A percentile compares a stretch with the other conserved stretches of the same genome.
Evolutionary conservation across 2,329 filamentous ascomycete species (phyloP).

Genomic region (Diaporthe longicolla): DNA sequence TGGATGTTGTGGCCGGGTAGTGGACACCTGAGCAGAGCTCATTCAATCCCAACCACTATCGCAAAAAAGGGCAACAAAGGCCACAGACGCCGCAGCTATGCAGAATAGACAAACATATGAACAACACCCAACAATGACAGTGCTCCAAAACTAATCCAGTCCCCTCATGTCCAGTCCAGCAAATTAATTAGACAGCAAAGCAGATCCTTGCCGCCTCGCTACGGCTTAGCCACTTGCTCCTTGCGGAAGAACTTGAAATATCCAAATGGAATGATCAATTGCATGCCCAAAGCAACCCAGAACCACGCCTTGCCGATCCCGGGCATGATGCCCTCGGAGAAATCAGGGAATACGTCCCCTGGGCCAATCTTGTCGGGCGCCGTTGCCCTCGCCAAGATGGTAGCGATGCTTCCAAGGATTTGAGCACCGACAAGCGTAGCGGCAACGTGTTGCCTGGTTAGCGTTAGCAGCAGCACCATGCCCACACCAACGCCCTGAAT

Average conservation of each 20-base stretch:
- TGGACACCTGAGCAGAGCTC: too few relatives aligned
- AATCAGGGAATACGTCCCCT: conserved; percentile 73
- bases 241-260: conserved; percentile 70
- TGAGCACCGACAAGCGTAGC: conserved; percentile 74
- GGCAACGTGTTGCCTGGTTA: conserved; percentile 75
- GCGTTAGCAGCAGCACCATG: conserved; percentile 76
- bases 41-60: background rate
- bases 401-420: conserved; percentile 72
- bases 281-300: conserved; percentile 71
- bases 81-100: conserved; percentile 22
- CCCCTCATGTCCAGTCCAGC: background rate
- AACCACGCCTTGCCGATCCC: conserved; percentile 68
- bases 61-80: background rate
- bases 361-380: conserved; percentile 74
- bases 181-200: background rate
- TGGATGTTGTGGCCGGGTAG: background rate
- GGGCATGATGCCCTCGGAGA: conserved; percentile 62
- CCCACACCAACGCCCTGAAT: conserved; percentile 77
- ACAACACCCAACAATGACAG: background rate
- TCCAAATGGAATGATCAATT: conserved; percentile 70
- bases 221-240: conserved; percentile 70
- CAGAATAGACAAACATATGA: background rate
- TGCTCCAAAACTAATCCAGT: background rate
- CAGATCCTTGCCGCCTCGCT: conserved; percentile 31
- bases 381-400: conserved; percentile 72